A percentile compares a stretch with the other conserved stretches of the same genome.
Evolutionary conservation across 805 yeast species (phyloP).

Genomic region (Saturnispora galanensis): DNA sequence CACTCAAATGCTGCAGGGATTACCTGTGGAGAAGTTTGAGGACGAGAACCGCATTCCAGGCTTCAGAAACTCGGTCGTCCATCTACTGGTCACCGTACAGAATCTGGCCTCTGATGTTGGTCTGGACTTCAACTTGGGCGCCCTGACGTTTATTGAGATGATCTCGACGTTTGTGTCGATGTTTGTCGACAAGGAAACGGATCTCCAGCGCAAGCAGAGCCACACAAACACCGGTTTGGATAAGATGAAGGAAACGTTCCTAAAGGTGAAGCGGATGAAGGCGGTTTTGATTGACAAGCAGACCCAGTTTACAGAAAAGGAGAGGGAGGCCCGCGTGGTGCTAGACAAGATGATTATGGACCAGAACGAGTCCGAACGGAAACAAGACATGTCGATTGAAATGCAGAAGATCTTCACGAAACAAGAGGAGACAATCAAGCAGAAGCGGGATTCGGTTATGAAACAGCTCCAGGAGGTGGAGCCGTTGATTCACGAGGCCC

Average conservation of each 20-base stretch:
- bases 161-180: slow-evolving; percentile 34
- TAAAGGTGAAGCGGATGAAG: slow-evolving; percentile 57
- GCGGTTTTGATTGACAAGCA: slow-evolving; percentile 45
- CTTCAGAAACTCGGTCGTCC: slow-evolving; percentile 33
- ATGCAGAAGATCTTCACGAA: slow-evolving; percentile 59
- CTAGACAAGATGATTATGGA: slow-evolving; percentile 68
- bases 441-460: slow-evolving; percentile 45
- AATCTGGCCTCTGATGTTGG: slow-evolving; percentile 3
- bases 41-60: slow-evolving; percentile 26
- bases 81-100: slow-evolving; percentile 41
- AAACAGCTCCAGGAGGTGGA: slow-evolving; percentile 66
- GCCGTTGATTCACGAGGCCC: slow-evolving; percentile 79
- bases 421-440: slow-evolving; percentile 54
- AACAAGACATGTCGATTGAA: slow-evolving; percentile 72
- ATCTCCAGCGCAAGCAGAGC: slow-evolving; percentile 55
- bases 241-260: slow-evolving; percentile 63
- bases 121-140: slow-evolving; percentile 25
- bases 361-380: slow-evolving; percentile 88
- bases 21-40: slow-evolving; percentile 46
- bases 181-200: slow-evolving; percentile 34
- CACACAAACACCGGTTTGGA: slow-evolving; percentile 69
- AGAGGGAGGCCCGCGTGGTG: slow-evolving; percentile 59
- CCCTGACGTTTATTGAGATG: slow-evolving; percentile 48
- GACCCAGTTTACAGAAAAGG: slow-evolving; percentile 41
- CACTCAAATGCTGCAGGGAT: slow-evolving; percentile 9